These are phyloP conservation scores for Triticum aestivum DNA, from an alignment of 176 grass and related monocot genomes.

Conservation along the genomic window DNA sequence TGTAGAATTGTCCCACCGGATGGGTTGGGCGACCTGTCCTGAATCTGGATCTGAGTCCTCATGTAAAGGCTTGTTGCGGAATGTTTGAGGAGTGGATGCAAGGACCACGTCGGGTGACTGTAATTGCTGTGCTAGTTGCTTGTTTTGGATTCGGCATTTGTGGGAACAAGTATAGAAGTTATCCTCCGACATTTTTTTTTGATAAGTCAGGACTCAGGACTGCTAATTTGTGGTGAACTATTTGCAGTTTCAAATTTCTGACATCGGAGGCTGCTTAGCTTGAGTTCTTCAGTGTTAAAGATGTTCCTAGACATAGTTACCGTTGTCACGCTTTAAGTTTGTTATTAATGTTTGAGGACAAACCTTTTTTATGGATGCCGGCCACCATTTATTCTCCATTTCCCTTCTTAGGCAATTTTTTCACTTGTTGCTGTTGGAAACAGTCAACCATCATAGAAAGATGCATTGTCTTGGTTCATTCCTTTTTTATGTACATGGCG, in stretches of 20 bases:
- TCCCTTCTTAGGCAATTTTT: neutral
- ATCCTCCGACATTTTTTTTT: too few relatives aligned
- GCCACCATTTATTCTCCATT: neutral
- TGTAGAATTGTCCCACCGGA: neutral
- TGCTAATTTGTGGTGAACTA: neutral
- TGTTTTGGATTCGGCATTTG: neutral
- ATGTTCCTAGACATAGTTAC: too few relatives aligned
- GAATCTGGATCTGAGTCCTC: conserved; percentile 57
- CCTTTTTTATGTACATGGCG: neutral
- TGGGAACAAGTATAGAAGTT: too few relatives aligned
- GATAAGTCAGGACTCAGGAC: too few relatives aligned
- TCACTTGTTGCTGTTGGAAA: neutral
- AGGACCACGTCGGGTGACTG: neutral
- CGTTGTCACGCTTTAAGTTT: neutral
- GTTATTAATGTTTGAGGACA: neutral
- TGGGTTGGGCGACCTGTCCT: neutral
- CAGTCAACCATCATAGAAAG: neutral
- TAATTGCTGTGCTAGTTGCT: neutral
- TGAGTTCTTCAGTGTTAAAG: neutral
- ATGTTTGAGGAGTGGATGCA: conserved; percentile 18
- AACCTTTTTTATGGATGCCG: neutral
- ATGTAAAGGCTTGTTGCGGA: conserved; percentile 10
- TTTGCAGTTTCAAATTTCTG: neutral
- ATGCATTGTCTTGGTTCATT: neutral
- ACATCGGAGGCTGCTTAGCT: neutral